phyloP scores from a whole-genome alignment of 1,284 basidiomycete genomes.

The Sporisorium reilianum region DNA sequence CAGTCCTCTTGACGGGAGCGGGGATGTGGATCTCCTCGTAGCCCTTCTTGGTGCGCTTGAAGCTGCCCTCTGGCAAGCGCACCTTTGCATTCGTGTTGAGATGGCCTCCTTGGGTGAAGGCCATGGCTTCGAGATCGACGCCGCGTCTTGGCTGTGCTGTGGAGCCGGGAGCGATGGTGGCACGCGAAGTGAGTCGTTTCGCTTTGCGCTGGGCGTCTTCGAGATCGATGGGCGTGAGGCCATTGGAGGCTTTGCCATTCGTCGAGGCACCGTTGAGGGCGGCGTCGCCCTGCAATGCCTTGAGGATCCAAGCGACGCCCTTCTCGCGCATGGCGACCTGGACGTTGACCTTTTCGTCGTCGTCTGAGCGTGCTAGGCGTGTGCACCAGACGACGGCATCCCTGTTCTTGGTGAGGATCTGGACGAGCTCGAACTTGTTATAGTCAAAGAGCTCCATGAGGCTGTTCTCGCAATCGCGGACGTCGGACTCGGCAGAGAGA shows the following conservation, averaged over 20 bases:
- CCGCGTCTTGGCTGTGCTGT: constrained; percentile 83
- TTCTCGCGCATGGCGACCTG: constrained; percentile 99
- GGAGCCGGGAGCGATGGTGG: constrained; percentile 87
- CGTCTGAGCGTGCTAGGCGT: constrained; percentile 88
- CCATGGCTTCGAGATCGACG: constrained; percentile 93
- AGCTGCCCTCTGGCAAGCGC: constrained; percentile 95
- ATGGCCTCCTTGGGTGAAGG: constrained; percentile 94
- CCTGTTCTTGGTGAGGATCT: constrained; percentile 91
- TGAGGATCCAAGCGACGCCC: constrained; percentile 93
- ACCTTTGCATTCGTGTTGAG: constrained; percentile 99
- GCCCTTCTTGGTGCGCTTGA: constrained; percentile 95
- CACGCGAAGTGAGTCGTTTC: constrained; percentile 80
- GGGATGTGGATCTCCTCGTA: constrained; percentile 99
- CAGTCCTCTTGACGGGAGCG: constrained; percentile 82
- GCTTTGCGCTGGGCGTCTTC: constrained; percentile 72
- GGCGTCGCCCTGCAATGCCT: constrained; percentile 75
- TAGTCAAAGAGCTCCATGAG: constrained; percentile 98
- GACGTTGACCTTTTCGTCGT: constrained; percentile 90
- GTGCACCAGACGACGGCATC: constrained; percentile 99
- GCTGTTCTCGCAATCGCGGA: constrained; percentile 95
- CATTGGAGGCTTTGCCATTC: constrained; percentile 50
- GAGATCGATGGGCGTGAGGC: constrained; percentile 80
- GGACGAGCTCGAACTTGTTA: constrained; percentile 87
- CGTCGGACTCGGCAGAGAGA: constrained; percentile 84
- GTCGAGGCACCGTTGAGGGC: constrained; percentile 15